Evolutionary conservation across 2,329 filamentous ascomycete species (phyloP), one percentile per base, ranked within the genome.

Genomic region (Botrytis medusae): DNA sequence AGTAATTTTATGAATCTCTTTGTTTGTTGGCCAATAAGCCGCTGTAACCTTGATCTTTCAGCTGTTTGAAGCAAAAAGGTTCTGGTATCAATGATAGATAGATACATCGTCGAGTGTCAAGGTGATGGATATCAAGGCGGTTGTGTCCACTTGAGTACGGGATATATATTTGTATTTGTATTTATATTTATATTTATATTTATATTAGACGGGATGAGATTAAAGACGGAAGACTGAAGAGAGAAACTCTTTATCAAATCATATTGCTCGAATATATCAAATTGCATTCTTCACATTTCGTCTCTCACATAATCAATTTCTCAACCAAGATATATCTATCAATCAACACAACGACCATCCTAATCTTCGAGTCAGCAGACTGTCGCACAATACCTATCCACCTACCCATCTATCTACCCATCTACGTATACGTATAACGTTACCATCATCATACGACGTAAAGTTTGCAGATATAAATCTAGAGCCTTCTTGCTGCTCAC

Each of bases 311-410:
- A 25, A 42, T 44, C 60, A 29, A 44, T n/a, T 40, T 22, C 61
- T 9, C 37, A 6, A 44, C 25, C 8, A 18, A 57, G 51, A 29
- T 29, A 40, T n/a, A 42, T n/a, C n/a, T n/a, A n/a, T n/a, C n/a
- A n/a, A n/a, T 18, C 37, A 42, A 18, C 60, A 62, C 37, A 63
- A 22, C 40, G 8, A 8, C 37, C 37, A 32, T 63, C 40, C 40
- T 22, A 18, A n/a, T 22, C 42, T 64, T 64, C n/a, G 8, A 46
- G 61, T 64, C 61, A 64, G 42, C 61, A 64, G 61, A 46, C 40
- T 7, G 40, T 64, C 25, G 4, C 61, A 64, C 40, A 44, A 64
- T n/a, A 14, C 48, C 25, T 42, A 42, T 12, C 40, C 12, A 44
- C 42, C 16, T 44, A 3, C 51, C 51, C n/a, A 54, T 25, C 51